Conservation (phyloP, 73 alveolate species). For the Tetrahymena borealis region DNA sequence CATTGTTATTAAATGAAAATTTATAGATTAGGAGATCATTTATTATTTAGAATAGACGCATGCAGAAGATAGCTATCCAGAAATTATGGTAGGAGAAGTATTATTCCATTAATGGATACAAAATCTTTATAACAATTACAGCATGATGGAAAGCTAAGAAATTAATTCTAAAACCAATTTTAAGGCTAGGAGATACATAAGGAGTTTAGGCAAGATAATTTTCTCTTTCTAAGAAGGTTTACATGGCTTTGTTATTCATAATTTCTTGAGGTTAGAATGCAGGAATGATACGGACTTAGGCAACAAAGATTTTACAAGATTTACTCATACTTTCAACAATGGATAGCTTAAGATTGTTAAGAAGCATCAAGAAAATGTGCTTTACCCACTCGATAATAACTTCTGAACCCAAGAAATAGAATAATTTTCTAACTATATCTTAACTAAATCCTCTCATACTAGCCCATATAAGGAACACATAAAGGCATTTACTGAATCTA, state of each 20-base stretch:
- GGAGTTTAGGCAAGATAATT: not conserved
- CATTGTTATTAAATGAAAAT: not conserved
- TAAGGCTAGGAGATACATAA: not conserved
- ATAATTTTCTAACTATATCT: not conserved
- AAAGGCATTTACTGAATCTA: not conserved
- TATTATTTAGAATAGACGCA: not conserved
- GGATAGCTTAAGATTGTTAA: not conserved
- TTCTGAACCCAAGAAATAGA: not conserved
- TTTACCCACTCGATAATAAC: not conserved
- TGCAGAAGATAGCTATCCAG: not conserved
- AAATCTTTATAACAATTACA: not conserved
- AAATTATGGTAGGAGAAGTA: not conserved
- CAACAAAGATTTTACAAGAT: not conserved
- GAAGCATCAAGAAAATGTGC: not conserved
- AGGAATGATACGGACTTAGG: not conserved
- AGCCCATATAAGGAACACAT: not conserved
- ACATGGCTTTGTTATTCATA: not conserved
- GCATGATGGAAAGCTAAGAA: not conserved
- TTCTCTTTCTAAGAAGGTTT: not conserved
- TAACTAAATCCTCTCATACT: not conserved
- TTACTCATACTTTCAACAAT: not conserved
- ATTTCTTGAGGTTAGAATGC: not conserved
- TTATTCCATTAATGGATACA: not conserved
- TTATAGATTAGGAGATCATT: not conserved
- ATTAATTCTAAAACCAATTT: not conserved